A percentile compares a stretch with the other conserved stretches of the same genome.
These are phyloP conservation scores for Claviceps fusiformis DNA, from an alignment of 2,329 filamentous ascomycete genomes.

Conservation along the genomic window DNA sequence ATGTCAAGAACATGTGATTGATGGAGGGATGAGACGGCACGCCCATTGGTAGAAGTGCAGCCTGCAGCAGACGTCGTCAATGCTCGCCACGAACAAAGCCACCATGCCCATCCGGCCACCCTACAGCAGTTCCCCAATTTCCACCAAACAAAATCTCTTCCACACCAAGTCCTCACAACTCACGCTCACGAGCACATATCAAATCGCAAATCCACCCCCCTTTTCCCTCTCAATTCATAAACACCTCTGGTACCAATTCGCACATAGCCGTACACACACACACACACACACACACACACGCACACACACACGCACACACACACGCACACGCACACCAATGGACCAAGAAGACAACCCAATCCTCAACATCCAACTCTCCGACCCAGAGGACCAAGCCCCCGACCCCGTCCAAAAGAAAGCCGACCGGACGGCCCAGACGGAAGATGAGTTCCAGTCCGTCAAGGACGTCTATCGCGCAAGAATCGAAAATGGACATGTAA, in stretches of 20 bases:
- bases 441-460: constrained; percentile 34
- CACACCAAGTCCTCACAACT: no score
- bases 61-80: no score
- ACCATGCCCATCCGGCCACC: background rate
- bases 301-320: no score
- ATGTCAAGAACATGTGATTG: no score
- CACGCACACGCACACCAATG: constrained; percentile 9
- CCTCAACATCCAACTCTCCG: constrained; percentile 18
- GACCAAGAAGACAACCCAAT: constrained; percentile 16
- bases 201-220: no score
- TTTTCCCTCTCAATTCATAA: no score
- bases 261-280: no score
- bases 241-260: no score
- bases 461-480: constrained; percentile 32
- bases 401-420: constrained; percentile 7
- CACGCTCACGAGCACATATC: no score
- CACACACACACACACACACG: background rate
- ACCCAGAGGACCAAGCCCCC: constrained; percentile 17
- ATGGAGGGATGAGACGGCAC: no score
- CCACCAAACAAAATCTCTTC: background rate
- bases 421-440: constrained; percentile 30
- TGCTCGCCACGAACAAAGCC: no score
- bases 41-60: no score
- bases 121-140: background rate
- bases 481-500: constrained; percentile 41